These are phyloP conservation scores for Myxozyma neglecta DNA, from an alignment of 805 yeast genomes.

Conservation along the genomic window DNA sequence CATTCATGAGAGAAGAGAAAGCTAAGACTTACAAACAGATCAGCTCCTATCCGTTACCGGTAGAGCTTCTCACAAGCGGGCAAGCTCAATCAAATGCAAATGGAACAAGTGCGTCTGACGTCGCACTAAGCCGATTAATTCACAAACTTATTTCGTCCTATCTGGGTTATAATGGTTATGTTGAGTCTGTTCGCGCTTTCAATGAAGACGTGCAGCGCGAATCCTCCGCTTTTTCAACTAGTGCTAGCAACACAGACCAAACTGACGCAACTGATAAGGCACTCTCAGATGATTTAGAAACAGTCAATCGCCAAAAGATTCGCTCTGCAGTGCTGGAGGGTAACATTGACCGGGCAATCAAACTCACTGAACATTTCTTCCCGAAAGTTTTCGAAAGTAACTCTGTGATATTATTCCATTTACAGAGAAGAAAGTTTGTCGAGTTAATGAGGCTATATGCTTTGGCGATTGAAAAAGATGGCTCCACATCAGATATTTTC, in stretches of 20 bases:
- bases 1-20: constrained; percentile 43
- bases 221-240: constrained; percentile 23
- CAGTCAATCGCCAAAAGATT: constrained; percentile 49
- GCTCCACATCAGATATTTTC: not conserved
- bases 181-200: constrained; percentile 55
- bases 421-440: constrained; percentile 48
- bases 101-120: constrained; percentile 9
- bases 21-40: constrained; percentile 22
- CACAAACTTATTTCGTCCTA: constrained; percentile 48
- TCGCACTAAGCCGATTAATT: constrained; percentile 35
- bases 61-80: not conserved
- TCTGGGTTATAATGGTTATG: constrained; percentile 59
- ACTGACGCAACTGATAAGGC: constrained; percentile 36
- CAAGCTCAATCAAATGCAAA: not conserved
- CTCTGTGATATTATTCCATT: constrained; percentile 44
- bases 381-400: constrained; percentile 44
- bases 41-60: constrained; percentile 20
- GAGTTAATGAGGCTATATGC: constrained; percentile 41
- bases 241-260: constrained; percentile 27
- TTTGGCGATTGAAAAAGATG: constrained; percentile 11
- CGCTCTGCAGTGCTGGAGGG: constrained; percentile 47
- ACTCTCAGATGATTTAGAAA: constrained; percentile 42
- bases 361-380: constrained; percentile 43
- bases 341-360: constrained; percentile 48
- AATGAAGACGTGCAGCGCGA: constrained; percentile 43